Evolutionary conservation across 2,329 filamentous ascomycete species (phyloP), one percentile per base, ranked within the genome.

Genomic region (Phyllosticta citribraziliensis): DNA sequence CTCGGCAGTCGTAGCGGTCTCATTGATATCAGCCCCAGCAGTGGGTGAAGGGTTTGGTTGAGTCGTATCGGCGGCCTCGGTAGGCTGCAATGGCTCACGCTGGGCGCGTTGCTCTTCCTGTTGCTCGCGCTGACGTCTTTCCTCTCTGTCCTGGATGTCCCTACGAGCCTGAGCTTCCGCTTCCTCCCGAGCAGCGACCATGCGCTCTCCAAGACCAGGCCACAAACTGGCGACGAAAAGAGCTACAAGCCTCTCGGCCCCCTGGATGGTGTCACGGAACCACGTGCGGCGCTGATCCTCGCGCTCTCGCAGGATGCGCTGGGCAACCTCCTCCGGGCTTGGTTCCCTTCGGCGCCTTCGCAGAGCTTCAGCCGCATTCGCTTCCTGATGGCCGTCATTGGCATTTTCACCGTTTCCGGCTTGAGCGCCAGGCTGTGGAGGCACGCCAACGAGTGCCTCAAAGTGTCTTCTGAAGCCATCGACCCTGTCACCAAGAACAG

Each of bases 141-240:
- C 56, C 33, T 58, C 60, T 35, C 56, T 51, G 5, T 62, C 60
- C 40, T 58, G 51, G 20, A 33, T 22, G 11, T 63, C 58, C 25
- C 58, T 60, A 25, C 59, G 57, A 27, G 52, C 61, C 61, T 62
- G 50, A 27, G 61, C 63, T 56, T 63, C 66, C 17, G 80, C 76
- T 58, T 80, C 79, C 65, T 82, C 79, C 62, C 80, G 76, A 25
- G 80, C 83, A 64, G 78, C 74, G 14, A 86, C 80, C 68, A 84
- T 82, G 8, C 82, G 75, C 68, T 87, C 84, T 0, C 84, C 84
- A 25, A 87, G 76, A 0, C 84, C 84, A 0, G 84, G 84, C 68
- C 84, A 80, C 56, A 87, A 68, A 69, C 81, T 85, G 0, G 83
- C 84, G 35, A 87, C 69, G 63, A 87, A 84, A n/a, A 87, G 73